Conservation (phyloP, 345 rosid genomes). For the Populus pruinosa region DNA sequence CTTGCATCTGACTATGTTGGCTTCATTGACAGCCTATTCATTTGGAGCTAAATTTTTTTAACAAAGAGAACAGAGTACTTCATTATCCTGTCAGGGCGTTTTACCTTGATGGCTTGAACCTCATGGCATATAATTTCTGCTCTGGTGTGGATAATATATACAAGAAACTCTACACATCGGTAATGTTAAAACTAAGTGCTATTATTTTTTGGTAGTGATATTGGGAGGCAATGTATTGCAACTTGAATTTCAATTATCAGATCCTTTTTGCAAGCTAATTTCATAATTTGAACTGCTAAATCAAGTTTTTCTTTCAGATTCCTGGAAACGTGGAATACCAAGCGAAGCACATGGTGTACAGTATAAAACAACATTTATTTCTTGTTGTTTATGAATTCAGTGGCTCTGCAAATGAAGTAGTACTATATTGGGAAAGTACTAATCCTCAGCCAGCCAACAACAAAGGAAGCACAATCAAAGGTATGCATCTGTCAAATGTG, state of each 20-base stretch:
- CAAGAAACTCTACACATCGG: slow-evolving; percentile 87
- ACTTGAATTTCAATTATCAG: neutral
- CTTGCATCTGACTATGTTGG: slow-evolving; percentile 29
- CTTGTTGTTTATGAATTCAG: slow-evolving; percentile 81
- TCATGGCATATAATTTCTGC: slow-evolving; percentile 86
- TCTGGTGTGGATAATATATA: slow-evolving; percentile 74
- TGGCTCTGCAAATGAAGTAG: slow-evolving; percentile 78
- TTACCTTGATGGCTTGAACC: slow-evolving; percentile 76
- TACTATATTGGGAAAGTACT: slow-evolving; percentile 89
- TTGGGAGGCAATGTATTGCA: slow-evolving; percentile 4
- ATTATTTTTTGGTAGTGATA: slow-evolving; percentile 1
- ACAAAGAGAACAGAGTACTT: slow-evolving; percentile 85
- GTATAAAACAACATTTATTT: slow-evolving; percentile 72
- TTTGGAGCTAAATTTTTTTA: slow-evolving; percentile 96
- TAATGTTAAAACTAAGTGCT: slow-evolving; percentile 29
- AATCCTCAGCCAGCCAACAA: slow-evolving; percentile 58
- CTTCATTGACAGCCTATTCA: slow-evolving; percentile 77
- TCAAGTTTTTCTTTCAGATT: slow-evolving; percentile 45
- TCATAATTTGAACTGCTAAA: slow-evolving; percentile 1
- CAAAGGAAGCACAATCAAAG: slow-evolving; percentile 79
- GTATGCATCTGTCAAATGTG: slow-evolving; percentile 36
- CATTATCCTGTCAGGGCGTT: slow-evolving; percentile 94
- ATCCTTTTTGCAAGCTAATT: slow-evolving; percentile 1
- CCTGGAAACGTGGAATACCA: slow-evolving; percentile 77
- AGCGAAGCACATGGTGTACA: slow-evolving; percentile 66